Evolutionary conservation across 176 grass and related monocot genomes (phyloP).

Genomic region (Neostapfia colusana): DNA sequence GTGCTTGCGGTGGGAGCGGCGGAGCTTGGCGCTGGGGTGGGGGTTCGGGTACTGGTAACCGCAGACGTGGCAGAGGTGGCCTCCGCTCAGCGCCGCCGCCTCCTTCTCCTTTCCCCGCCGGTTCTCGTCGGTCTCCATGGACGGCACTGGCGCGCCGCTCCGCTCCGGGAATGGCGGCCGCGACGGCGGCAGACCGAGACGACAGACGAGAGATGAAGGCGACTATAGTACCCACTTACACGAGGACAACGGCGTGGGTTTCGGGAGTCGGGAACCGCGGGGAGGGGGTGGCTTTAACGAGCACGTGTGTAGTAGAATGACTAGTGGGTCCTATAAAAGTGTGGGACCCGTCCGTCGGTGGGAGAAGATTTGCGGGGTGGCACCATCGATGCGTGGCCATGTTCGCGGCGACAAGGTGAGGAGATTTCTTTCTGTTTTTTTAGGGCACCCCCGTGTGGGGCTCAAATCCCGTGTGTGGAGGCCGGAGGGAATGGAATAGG

Average conservation of each 20-base stretch:
- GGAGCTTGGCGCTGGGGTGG: conserved; percentile 66
- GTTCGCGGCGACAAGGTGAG: conserved; percentile 12
- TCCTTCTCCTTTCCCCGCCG: conserved; percentile 40
- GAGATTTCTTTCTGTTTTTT: background rate
- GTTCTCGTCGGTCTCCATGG: conserved; percentile 42
- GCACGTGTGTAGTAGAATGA: background rate
- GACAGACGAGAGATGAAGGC: background rate
- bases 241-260: conserved; percentile 17
- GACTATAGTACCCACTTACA: background rate
- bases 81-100: conserved; percentile 41
- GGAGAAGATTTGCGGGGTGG: background rate
- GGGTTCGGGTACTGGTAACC: conserved; percentile 63
- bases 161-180: conserved; percentile 20
- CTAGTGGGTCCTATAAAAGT: conserved; percentile 6
- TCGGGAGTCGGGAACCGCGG: conserved; percentile 2
- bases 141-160: background rate
- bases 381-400: conserved; percentile 43
- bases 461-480: too few relatives aligned
- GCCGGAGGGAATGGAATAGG: background rate
- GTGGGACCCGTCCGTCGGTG: background rate
- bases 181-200: conserved; percentile 16
- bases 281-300: background rate
- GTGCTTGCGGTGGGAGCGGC: conserved; percentile 64
- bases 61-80: conserved; percentile 62
- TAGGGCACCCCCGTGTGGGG: conserved; percentile 32